phyloP scores from a whole-genome alignment of 2,329 filamentous ascomycete genomes.

The Aspergillus quadrilineatus region DNA sequence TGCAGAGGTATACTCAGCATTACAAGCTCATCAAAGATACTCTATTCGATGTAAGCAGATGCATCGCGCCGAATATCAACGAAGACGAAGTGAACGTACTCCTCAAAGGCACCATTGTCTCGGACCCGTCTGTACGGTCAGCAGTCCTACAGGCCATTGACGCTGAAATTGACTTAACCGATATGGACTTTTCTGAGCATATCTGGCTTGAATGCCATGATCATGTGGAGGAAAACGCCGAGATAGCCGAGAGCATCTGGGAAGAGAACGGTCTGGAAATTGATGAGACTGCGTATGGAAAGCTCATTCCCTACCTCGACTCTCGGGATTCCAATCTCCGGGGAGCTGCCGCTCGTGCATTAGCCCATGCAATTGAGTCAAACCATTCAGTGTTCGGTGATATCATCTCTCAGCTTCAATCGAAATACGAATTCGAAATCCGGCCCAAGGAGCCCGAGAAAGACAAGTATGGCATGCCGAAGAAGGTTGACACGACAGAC shows the following conservation, averaged over 20 bases:
- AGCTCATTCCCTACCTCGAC: conserved; percentile 75
- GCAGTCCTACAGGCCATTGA: conserved; percentile 87
- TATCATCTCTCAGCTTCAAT: conserved; percentile 65
- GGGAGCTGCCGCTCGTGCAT: conserved; percentile 74
- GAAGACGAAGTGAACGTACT: conserved; percentile 70
- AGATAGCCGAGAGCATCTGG: conserved; percentile 86
- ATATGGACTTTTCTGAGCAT: conserved; percentile 80
- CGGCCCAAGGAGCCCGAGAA: conserved; percentile 80
- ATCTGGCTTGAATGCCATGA: conserved; percentile 95
- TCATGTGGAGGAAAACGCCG: conserved; percentile 80
- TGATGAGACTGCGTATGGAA: conserved; percentile 62
- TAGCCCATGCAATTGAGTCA: conserved; percentile 69
- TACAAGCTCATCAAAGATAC: conserved; percentile 95
- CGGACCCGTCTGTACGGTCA: conserved; percentile 75
- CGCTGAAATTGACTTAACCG: conserved; percentile 86
- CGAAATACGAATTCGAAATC: conserved; percentile 72
- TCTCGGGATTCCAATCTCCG: conserved; percentile 78
- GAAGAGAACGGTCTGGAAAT: conserved; percentile 83
- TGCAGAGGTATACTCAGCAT: conserved; percentile 88
- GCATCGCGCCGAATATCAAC: conserved; percentile 77
- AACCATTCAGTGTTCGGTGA: conserved; percentile 61
- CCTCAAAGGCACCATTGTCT: conserved; percentile 74
- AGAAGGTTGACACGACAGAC: conserved; percentile 82
- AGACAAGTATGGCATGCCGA: conserved; percentile 92
- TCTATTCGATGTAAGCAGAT: conserved; percentile 79